phyloP scores from a whole-genome alignment of 1,284 basidiomycete species.

The Kwoniella shivajii region DNA sequence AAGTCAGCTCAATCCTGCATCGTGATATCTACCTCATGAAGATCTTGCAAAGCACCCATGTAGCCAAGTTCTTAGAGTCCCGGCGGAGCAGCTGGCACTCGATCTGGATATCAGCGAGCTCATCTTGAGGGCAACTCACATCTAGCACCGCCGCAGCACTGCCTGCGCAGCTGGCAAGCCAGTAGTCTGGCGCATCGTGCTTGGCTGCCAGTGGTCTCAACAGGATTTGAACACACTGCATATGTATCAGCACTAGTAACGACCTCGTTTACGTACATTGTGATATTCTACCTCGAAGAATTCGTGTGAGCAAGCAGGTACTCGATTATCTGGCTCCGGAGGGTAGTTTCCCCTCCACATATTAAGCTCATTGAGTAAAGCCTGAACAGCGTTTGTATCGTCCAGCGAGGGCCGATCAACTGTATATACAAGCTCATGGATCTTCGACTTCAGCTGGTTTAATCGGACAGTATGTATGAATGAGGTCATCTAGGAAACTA shows the following conservation, averaged over 20 bases:
- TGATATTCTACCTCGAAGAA: constrained; percentile 14
- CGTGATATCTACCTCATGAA: constrained; percentile 8
- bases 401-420: not conserved
- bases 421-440: constrained; percentile 8
- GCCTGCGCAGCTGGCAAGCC: not conserved
- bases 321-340: not conserved
- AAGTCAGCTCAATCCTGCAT: not conserved
- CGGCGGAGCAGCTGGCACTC: constrained; percentile 7
- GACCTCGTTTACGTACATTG: not conserved
- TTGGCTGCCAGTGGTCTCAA: constrained; percentile 5
- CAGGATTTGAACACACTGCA: constrained; percentile 8
- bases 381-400: not conserved
- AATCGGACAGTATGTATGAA: constrained; percentile 13
- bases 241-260: not conserved
- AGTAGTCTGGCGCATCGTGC: constrained; percentile 3
- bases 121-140: not conserved
- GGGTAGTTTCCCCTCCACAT: constrained; percentile 8
- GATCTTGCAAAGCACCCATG: constrained; percentile 12
- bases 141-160: constrained; percentile 13
- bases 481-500: constrained; percentile 4
- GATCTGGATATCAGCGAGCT: not conserved
- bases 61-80: constrained; percentile 11
- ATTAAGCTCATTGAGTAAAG: constrained; percentile 2
- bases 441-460: constrained; percentile 5
- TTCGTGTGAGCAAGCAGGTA: constrained; percentile 9